A percentile compares a stretch with the other conserved stretches of the same genome.
phyloP scores from a whole-genome alignment of 371 early-diverging fungal species.

The Apophysomyces sp. region DNA sequence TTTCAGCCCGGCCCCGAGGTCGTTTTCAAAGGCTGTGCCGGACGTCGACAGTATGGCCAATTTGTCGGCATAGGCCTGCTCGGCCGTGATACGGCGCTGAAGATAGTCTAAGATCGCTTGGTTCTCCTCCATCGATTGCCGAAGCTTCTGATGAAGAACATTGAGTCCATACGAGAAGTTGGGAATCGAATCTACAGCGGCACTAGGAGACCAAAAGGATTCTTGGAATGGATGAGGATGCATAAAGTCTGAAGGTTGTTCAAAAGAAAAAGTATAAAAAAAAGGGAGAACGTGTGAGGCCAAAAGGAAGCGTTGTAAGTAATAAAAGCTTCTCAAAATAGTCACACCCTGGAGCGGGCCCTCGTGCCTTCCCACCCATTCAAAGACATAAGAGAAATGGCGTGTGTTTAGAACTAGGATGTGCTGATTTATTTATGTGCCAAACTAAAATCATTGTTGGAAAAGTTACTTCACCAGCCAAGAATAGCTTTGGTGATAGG shows the following conservation, averaged over 20 bases:
- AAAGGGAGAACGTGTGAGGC: background rate
- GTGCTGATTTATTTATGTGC: background rate
- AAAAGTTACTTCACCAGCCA: no score
- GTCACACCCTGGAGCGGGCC: background rate
- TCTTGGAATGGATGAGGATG: constrained; percentile 31
- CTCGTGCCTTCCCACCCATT: background rate
- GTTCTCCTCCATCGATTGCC: constrained; percentile 66
- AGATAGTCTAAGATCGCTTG: constrained; percentile 64
- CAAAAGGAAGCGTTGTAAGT: background rate
- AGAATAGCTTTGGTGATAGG: no score
- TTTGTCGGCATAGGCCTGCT: constrained; percentile 53
- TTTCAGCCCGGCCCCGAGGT: constrained; percentile 68
- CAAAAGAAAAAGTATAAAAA: background rate
- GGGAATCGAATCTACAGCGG: constrained; percentile 18
- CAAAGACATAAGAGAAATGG: background rate
- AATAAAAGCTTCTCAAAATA: background rate
- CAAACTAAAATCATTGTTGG: no score
- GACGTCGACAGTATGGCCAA: constrained; percentile 20
- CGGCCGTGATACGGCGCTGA: constrained; percentile 64
- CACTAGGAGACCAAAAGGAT: constrained; percentile 44
- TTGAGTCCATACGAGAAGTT: constrained; percentile 49
- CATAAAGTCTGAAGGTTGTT: background rate
- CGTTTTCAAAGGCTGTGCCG: constrained; percentile 46
- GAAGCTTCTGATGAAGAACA: constrained; percentile 64
- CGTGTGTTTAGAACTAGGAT: background rate